A percentile compares a stretch with the other conserved stretches of the same genome.
Conservation (phyloP, 2,329 filamentous ascomycete genomes). For the Tolypocladium paradoxum region DNA sequence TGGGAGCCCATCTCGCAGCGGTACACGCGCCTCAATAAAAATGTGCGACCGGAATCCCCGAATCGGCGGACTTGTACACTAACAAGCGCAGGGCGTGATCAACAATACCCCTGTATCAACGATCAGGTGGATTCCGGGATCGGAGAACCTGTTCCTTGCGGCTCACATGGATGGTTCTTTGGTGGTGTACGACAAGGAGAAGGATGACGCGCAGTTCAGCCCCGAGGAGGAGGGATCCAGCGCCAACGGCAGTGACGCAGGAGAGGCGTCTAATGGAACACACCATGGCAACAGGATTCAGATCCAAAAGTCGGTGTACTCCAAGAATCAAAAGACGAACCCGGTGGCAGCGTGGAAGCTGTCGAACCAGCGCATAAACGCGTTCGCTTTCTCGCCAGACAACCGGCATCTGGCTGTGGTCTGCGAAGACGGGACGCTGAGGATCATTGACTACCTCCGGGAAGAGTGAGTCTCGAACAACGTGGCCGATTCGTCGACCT, state of each 20-base stretch:
- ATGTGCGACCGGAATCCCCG: slow-evolving; percentile 40
- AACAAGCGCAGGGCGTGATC: slow-evolving; percentile 58
- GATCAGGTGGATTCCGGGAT: slow-evolving; percentile 88
- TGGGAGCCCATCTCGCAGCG: slow-evolving; percentile 95
- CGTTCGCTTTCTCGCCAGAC: slow-evolving; percentile 87
- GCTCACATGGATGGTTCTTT: slow-evolving; percentile 85
- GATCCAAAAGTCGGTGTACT: slow-evolving; percentile 84
- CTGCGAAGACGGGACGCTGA: slow-evolving; percentile 79
- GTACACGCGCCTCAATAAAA: slow-evolving; percentile 93
- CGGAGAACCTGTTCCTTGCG: slow-evolving; percentile 85
- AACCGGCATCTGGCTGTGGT: slow-evolving; percentile 79
- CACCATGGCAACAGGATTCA: slow-evolving; percentile 42
- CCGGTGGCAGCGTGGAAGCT: slow-evolving; percentile 89
- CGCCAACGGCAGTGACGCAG: slow-evolving; percentile 49
- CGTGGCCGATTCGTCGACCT: not conserved
- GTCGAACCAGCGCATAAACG: slow-evolving; percentile 82
- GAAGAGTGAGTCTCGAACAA: slow-evolving; percentile 55
- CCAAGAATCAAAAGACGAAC: slow-evolving; percentile 86
- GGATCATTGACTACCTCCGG: slow-evolving; percentile 83
- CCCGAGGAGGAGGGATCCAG: slow-evolving; percentile 56
- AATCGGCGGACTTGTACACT: not conserved
- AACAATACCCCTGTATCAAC: slow-evolving; percentile 76
- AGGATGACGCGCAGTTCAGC: slow-evolving; percentile 73
- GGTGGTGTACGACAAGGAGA: slow-evolving; percentile 95
- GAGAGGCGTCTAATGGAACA: slow-evolving; percentile 21